Evolutionary conservation across 768 basidiomycete genomes (phyloP), one percentile per base, ranked within the genome.

Genomic region (Russula vinacea): DNA sequence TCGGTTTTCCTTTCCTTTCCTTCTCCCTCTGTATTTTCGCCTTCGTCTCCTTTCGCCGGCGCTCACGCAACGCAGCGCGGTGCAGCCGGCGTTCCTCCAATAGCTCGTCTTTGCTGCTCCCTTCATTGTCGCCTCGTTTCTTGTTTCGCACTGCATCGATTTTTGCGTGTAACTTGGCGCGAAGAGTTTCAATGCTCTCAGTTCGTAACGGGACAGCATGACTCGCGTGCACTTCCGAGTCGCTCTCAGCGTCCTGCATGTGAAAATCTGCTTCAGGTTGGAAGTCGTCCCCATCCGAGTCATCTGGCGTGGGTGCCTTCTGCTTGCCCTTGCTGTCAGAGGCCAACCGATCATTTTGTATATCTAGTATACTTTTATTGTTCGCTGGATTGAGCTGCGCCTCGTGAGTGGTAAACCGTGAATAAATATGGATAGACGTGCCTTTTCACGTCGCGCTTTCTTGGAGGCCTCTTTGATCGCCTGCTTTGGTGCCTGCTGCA

Each of bases 311-410:
- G 1, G 71, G 62, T 29, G 79, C 77, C 70, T 82, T 84, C 65
- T 79, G 78, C 73, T 86, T 85, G 57, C 81, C 80, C 70, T 79
- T 80, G 62, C 63, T 62, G 51, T 71, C 74, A 40, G 44, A 33
- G 22, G 29, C 42, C 11, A 56, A 33, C 62, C 17, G 67, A 68
- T 66, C 72, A 47, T 40, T 69, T 70, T 69, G 69, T n/a, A 58
- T 68, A 63, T 97, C 92, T 32, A 92, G 72, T 51, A 86, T 75
- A 13, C 84, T 84, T 71, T 91, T 92, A 71, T 94, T 82, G 76
- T 96, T 94, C 7, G 86, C 88, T 1, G 96, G 96, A 74, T 98
- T 94, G 69, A 97, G 89, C 94, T 98, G 19, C n/a, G 45, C 39
- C 24, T 58, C 22, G 40, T 37, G n/a, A 17, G 26, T 35, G 55